Percentiles rank a stretch among this genome's conserved stretches.
phyloP scores from a whole-genome alignment of 306 rosid genomes.

The Benincasa hispida region DNA sequence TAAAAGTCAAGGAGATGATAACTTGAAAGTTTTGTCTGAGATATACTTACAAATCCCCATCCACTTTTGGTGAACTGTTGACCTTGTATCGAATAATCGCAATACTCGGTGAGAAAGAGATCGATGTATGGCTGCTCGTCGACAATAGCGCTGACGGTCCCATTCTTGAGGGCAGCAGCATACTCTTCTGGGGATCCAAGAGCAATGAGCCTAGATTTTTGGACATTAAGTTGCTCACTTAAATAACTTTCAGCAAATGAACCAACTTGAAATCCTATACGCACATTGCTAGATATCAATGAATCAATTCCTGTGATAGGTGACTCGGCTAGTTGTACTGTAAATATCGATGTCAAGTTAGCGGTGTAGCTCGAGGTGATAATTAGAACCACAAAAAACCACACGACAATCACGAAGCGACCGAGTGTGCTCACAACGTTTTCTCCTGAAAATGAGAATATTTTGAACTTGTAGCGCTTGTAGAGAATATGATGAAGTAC shows the following conservation, averaged over 20 bases:
- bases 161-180: conserved; percentile 24
- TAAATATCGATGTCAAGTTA: conserved; percentile 40
- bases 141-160: conserved; percentile 38
- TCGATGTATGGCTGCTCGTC: conserved; percentile 35
- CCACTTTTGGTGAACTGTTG: conserved; percentile 37
- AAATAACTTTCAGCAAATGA: conserved; percentile 35
- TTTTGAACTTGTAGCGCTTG: background rate
- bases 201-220: conserved; percentile 30
- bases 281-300: conserved; percentile 24
- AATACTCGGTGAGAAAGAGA: conserved; percentile 35
- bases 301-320: conserved; percentile 39
- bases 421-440: conserved; percentile 29
- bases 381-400: conserved; percentile 40
- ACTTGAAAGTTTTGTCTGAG: background rate
- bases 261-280: conserved; percentile 41
- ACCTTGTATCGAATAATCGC: conserved; percentile 27
- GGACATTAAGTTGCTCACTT: conserved; percentile 25
- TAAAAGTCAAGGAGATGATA: background rate
- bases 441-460: conserved; percentile 30
- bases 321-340: conserved; percentile 30
- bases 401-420: conserved; percentile 24
- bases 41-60: conserved; percentile 47
- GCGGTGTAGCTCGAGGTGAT: conserved; percentile 48
- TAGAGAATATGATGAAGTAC: background rate
- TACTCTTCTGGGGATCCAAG: conserved; percentile 47